These are phyloP conservation scores for Exophiala oligosperma DNA, from an alignment of 2,329 filamentous ascomycete species.

Conservation along the genomic window DNA sequence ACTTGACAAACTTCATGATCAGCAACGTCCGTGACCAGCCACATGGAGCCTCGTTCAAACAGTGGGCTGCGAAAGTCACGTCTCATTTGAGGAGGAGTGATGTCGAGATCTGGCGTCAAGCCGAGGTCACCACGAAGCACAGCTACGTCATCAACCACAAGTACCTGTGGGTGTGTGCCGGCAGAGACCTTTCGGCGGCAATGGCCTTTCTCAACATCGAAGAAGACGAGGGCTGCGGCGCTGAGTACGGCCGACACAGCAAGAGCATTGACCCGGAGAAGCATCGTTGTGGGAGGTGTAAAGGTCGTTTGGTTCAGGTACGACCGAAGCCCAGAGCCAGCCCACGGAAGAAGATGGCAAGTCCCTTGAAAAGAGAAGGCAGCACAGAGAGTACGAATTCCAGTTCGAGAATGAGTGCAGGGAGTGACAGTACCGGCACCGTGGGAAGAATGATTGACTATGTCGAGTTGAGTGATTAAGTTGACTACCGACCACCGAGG, in stretches of 20 bases:
- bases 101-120: constrained; percentile 53
- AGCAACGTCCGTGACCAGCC: constrained; percentile 71
- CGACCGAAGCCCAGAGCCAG: constrained; percentile 68
- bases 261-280: constrained; percentile 74
- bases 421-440: neutral
- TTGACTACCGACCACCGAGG: neutral
- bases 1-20: constrained; percentile 89
- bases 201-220: constrained; percentile 23
- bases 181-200: constrained; percentile 18
- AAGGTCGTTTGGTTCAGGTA: constrained; percentile 68
- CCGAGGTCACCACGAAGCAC: constrained; percentile 87
- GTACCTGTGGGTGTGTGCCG: constrained; percentile 77
- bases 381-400: constrained; percentile 35
- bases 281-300: constrained; percentile 78
- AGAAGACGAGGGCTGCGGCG: constrained; percentile 53
- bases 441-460: constrained; percentile 20
- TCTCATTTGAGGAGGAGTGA: constrained; percentile 40
- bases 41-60: constrained; percentile 82
- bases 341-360: constrained; percentile 18
- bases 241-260: constrained; percentile 79
- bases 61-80: constrained; percentile 55
- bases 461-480: constrained; percentile 25
- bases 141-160: constrained; percentile 88
- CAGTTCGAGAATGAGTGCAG: constrained; percentile 42
- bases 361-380: neutral